Conservation (phyloP, 73 alveolate genomes). For the Breviolum minutum region DNA sequence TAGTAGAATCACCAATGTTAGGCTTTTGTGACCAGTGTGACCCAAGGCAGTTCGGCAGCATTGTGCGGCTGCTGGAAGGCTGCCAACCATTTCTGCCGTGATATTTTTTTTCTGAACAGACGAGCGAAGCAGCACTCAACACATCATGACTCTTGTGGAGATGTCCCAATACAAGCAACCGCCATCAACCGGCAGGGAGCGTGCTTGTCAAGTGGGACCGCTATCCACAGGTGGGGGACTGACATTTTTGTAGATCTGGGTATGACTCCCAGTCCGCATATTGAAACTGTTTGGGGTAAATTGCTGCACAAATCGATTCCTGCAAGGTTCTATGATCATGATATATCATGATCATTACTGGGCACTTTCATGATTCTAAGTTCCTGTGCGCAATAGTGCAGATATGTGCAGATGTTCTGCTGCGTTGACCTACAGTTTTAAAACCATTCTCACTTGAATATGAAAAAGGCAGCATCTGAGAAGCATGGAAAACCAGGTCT, state of each 20-base stretch:
- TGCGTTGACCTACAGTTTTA: neutral
- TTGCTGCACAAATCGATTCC: neutral
- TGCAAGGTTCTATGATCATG: neutral
- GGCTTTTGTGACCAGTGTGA: neutral
- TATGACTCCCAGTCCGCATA: neutral
- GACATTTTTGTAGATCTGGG: neutral
- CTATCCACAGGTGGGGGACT: neutral
- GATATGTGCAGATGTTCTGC: neutral
- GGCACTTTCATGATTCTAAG: neutral
- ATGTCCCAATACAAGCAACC: neutral
- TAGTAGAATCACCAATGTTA: no score
- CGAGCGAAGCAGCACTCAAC: neutral
- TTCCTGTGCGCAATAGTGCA: neutral
- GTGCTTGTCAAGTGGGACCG: constrained; percentile 58
- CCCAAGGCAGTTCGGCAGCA: constrained; percentile 45
- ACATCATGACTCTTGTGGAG: neutral
- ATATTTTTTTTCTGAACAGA: no score
- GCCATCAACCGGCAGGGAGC: neutral
- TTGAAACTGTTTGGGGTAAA: neutral
- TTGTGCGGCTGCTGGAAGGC: constrained; percentile 46
- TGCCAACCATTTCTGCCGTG: neutral
- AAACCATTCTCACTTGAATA: neutral
- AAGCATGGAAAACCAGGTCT: neutral
- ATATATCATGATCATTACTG: neutral
- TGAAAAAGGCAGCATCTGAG: no score